Evolutionary conservation across 257 asterid species (phyloP).

Genomic region (Solanum piurae): DNA sequence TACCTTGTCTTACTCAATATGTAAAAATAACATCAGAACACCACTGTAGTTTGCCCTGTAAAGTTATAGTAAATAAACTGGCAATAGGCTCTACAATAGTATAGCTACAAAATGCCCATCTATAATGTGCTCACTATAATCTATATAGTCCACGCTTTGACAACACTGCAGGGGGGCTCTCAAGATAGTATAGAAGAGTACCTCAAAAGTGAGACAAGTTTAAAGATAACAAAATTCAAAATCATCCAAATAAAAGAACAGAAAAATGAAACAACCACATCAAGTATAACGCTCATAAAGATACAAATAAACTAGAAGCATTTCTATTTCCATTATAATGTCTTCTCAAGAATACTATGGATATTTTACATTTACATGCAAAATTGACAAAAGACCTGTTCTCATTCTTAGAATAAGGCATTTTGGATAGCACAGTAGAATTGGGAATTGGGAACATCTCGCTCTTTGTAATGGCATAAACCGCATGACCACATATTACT

Average conservation of each 20-base stretch:
- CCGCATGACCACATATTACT: constrained; percentile 82
- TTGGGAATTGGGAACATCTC: constrained; percentile 67
- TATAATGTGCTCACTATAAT: neutral
- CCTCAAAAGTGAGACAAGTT: constrained; percentile 16
- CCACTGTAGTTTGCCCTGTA: constrained; percentile 55
- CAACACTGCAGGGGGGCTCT: constrained; percentile 16
- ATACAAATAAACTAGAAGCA: constrained; percentile 29
- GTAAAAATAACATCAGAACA: constrained; percentile 57
- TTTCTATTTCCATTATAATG: constrained; percentile 21
- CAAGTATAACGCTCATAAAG: constrained; percentile 6
- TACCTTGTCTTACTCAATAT: constrained; percentile 65
- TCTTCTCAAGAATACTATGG: constrained; percentile 30
- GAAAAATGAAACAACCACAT: neutral
- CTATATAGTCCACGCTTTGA: neutral
- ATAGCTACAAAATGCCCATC: constrained; percentile 21
- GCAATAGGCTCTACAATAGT: constrained; percentile 33
- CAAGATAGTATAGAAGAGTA: constrained; percentile 14
- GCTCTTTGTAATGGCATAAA: constrained; percentile 68
- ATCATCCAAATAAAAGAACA: constrained; percentile 1
- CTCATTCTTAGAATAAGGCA: constrained; percentile 85
- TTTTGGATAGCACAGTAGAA: constrained; percentile 47
- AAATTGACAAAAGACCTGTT: constrained; percentile 90
- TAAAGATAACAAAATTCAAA: constrained; percentile 13
- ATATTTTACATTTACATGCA: constrained; percentile 47
- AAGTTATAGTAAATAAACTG: constrained; percentile 37